These are phyloP conservation scores for Microbotryum scabiosae DNA, from an alignment of 1,284 basidiomycete species.

Conservation along the genomic window DNA sequence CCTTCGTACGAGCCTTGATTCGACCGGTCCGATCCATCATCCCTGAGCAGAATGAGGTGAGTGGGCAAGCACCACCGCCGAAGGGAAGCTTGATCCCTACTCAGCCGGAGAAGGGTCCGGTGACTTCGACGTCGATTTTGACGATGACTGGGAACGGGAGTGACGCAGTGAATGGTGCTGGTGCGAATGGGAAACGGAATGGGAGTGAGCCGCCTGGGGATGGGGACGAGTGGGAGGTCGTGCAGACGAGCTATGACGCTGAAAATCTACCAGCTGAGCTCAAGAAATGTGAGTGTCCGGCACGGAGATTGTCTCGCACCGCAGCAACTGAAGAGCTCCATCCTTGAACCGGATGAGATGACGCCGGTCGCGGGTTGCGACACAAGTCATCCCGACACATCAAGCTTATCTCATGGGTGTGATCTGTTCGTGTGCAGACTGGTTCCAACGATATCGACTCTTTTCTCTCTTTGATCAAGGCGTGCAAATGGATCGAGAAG, in stretches of 20 bases:
- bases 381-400: not conserved
- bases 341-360: not conserved
- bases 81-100: not conserved
- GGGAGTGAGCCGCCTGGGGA: not conserved
- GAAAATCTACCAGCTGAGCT: conserved; percentile 21
- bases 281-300: conserved; percentile 25
- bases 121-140: not conserved
- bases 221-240: not conserved
- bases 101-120: not conserved
- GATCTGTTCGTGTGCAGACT: conserved; percentile 51
- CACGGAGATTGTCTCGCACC: too few species aligned
- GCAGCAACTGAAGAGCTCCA: too few species aligned
- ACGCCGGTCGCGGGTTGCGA: not conserved
- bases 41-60: not conserved
- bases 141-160: too few species aligned
- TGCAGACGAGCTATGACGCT: conserved; percentile 5
- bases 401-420: not conserved
- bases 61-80: not conserved
- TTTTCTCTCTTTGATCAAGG: conserved; percentile 69
- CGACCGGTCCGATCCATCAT: conserved; percentile 14
- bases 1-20: conserved; percentile 26
- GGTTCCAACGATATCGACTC: conserved; percentile 66
- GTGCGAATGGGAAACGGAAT: not conserved
- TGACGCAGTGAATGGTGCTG: too few species aligned
- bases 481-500: conserved; percentile 49